phyloP scores from a whole-genome alignment of 2,329 filamentous ascomycete genomes.

The Diaporthe sp. region DNA sequence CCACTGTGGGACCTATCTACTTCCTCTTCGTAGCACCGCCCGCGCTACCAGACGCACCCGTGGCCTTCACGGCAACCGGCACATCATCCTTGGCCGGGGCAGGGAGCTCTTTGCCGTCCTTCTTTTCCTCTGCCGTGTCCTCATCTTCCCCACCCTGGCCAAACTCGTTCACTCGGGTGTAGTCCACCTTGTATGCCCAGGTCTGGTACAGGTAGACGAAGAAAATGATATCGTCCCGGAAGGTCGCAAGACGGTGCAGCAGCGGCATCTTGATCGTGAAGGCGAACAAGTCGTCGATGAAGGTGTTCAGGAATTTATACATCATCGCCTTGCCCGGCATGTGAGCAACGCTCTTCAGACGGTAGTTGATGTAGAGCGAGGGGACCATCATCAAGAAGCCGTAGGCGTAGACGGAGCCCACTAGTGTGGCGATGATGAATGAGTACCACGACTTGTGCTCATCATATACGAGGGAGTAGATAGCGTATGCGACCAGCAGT shows the following conservation, averaged over 20 bases:
- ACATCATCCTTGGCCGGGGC: constrained; percentile 45
- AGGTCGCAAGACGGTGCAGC: constrained; percentile 89
- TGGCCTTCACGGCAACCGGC: constrained; percentile 53
- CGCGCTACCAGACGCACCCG: constrained; percentile 59
- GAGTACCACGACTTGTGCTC: constrained; percentile 98
- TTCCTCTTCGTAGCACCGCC: constrained; percentile 64
- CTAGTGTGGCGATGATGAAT: constrained; percentile 93
- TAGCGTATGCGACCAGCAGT: constrained; percentile 88
- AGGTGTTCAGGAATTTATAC: constrained; percentile 98
- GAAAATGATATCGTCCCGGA: constrained; percentile 97
- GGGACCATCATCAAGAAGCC: constrained; percentile 99
- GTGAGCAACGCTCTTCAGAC: constrained; percentile 93
- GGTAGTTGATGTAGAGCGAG: constrained; percentile 98
- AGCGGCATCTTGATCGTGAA: constrained; percentile 99
- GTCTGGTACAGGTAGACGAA: constrained; percentile 97
- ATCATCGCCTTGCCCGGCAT: constrained; percentile 98
- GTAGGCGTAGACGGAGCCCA: constrained; percentile 97
- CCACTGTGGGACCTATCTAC: constrained; percentile 45
- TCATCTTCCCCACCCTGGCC: constrained; percentile 98
- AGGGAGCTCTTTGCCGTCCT: constrained; percentile 55
- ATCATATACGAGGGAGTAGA: constrained; percentile 93
- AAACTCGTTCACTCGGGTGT: constrained; percentile 95
- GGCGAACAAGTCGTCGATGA: constrained; percentile 98
- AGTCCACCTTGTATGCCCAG: constrained; percentile 93
- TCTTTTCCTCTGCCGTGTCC: constrained; percentile 63